A percentile compares a stretch with the other conserved stretches of the same genome.
Evolutionary conservation across 2,329 filamentous ascomycete genomes (phyloP).

Genomic region (Epichloe sylvatica): DNA sequence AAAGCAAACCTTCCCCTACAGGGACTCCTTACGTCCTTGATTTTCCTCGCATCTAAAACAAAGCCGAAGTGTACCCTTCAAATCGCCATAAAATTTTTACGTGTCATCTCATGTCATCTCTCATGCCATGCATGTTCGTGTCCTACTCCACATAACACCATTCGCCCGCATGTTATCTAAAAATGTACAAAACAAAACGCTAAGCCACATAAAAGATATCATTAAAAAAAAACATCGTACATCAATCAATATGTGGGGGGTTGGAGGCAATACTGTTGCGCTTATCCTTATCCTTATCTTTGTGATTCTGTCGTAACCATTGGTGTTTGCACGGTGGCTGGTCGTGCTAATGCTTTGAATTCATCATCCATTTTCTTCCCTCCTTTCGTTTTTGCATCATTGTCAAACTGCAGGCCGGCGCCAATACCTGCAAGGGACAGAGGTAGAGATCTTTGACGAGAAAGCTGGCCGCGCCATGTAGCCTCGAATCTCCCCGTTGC

Average conservation of each 20-base stretch:
- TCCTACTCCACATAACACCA: background rate
- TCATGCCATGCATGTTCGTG: background rate
- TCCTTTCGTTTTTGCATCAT: slow-evolving; percentile 10
- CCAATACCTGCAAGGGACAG: slow-evolving; percentile 14
- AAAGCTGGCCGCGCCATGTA: background rate
- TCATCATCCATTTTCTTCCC: slow-evolving; percentile 9
- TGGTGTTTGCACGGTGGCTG: slow-evolving; percentile 7
- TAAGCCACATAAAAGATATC: background rate
- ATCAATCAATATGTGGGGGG: background rate
- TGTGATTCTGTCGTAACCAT: slow-evolving; percentile 10
- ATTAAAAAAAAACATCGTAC: background rate
- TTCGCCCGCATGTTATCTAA: background rate
- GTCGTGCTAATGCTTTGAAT: slow-evolving; percentile 6
- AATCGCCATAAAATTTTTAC: too few species aligned
- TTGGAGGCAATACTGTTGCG: slow-evolving; percentile 1
- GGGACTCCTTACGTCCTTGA: too few species aligned
- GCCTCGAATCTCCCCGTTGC: background rate
- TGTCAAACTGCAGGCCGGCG: slow-evolving; percentile 9
- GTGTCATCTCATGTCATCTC: too few species aligned
- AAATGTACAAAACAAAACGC: background rate
- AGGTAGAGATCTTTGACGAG: slow-evolving; percentile 5
- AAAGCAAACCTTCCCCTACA: too few species aligned
- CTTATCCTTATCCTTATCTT: slow-evolving; percentile 1
- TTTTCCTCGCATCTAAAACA: too few species aligned
- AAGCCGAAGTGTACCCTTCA: too few species aligned